Evolutionary conservation across 306 rosid species (phyloP).

Genomic region (Delonix regia): DNA sequence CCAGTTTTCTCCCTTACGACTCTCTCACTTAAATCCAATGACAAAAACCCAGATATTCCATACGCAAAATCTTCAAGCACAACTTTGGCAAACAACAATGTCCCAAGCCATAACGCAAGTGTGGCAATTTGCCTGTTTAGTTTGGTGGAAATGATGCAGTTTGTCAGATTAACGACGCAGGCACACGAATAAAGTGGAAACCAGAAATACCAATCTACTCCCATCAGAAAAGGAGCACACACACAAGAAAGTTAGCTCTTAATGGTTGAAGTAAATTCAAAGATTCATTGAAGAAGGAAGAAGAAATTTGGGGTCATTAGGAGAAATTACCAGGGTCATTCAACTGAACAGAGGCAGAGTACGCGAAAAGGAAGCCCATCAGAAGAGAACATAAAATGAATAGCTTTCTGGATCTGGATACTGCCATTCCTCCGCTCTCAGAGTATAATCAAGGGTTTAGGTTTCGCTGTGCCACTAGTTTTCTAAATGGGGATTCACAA

Average conservation of each 20-base stretch:
- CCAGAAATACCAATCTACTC: constrained; percentile 79
- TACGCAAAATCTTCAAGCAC: constrained; percentile 40
- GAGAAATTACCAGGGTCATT: constrained; percentile 57
- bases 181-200: constrained; percentile 60
- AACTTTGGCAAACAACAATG: constrained; percentile 48
- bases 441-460: constrained; percentile 9
- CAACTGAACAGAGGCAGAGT: constrained; percentile 70
- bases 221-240: not conserved
- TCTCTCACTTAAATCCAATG: constrained; percentile 59
- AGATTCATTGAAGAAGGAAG: not conserved
- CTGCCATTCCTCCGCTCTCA: constrained; percentile 46
- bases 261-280: not conserved
- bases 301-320: not conserved
- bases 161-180: constrained; percentile 57
- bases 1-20: constrained; percentile 60
- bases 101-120: constrained; percentile 47
- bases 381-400: constrained; percentile 48
- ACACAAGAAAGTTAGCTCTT: not conserved
- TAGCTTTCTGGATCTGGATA: constrained; percentile 33
- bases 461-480: not conserved
- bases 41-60: constrained; percentile 48
- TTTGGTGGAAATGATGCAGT: constrained; percentile 41
- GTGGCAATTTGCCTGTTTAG: constrained; percentile 37
- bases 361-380: constrained; percentile 68
- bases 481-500: not conserved